Base-by-base conservation (phyloP, 2,329 filamentous ascomycete species). In the Penicillium sp. region DNA sequence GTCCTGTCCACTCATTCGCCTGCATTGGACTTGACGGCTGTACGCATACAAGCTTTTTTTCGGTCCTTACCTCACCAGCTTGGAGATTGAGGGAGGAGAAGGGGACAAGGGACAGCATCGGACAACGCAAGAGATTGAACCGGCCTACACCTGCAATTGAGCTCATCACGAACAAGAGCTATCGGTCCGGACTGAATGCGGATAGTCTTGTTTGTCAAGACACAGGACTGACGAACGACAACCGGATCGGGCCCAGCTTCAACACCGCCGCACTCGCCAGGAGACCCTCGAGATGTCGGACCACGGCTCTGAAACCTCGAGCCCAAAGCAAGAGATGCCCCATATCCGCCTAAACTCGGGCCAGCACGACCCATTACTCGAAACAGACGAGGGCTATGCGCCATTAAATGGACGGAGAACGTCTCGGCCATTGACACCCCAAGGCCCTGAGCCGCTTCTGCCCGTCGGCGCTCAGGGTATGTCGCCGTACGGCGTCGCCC, bases 271-370 rank as follows among this genome's bases (percentile, higher is more conserved):
- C 0, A 35, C 27, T 35, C 4, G 18, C 49, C 11, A n/a, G 35
- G 14, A 55, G 22, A 27, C 11, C n/a, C 37, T 55, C 54, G 49
- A 62, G 43, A 69, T 67, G 61, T 65, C 65, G 27, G 63, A 67
- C 47, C 58, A 58, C 19, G 58, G 56, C 43, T 57, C 60, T 36
- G 58, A 60, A 27, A 43, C 52, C 6, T 58, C 63, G 36, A 56
- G 44, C 14, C 52, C 60, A 22, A 59, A 49, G 40, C 49, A 37
- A 24, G 64, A 60, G 47, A 73, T 82, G 61, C 85, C 86, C 64
- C 86, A 88, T 64, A 85, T 89, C 59, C 84, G 85, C 58, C 80
- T 89, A 63, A 88, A 89, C 69, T 87, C 85, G 27, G 85, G 82
- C 47, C 81, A 78, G 63, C 80, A 84, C 63, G 81, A 88, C 68